Conservation (phyloP, 768 basidiomycete genomes). For the Podaxis sp. region DNA sequence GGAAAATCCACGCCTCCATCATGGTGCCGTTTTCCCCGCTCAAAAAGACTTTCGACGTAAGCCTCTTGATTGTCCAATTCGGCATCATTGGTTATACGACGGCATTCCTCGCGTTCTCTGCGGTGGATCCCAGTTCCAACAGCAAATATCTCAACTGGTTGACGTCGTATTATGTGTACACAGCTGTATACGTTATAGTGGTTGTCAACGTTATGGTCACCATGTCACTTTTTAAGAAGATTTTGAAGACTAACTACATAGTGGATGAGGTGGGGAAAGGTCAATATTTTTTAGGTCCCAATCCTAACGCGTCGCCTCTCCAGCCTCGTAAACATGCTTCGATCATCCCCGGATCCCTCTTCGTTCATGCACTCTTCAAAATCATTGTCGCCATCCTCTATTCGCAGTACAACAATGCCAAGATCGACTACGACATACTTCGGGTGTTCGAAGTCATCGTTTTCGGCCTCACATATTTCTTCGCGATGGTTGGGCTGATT, state of each 20-base stretch:
- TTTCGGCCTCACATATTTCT: neutral
- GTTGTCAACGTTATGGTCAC: neutral
- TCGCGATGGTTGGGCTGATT: neutral
- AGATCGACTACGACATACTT: neutral
- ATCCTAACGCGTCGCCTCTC: neutral
- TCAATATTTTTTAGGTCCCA: neutral
- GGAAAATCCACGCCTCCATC: neutral
- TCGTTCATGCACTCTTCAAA: neutral
- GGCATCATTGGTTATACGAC: neutral
- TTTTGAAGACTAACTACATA: neutral
- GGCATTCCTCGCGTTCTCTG: neutral
- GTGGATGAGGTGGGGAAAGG: neutral
- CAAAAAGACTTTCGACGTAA: neutral
- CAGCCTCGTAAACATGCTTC: neutral
- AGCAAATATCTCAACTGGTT: neutral
- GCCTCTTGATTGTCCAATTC: neutral
- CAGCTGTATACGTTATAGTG: neutral
- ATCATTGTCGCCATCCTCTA: neutral
- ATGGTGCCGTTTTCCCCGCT: neutral
- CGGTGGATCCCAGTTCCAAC: neutral
- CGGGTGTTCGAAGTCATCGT: neutral
- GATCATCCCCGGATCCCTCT: neutral
- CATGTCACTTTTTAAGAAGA: neutral
- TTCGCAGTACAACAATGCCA: neutral
- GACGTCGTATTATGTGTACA: slow-evolving; percentile 1